Percentiles rank a stretch among this genome's conserved stretches.
These are phyloP conservation scores for Botryotinia narcissicola DNA, from an alignment of 2,329 filamentous ascomycete species.

Conservation along the genomic window DNA sequence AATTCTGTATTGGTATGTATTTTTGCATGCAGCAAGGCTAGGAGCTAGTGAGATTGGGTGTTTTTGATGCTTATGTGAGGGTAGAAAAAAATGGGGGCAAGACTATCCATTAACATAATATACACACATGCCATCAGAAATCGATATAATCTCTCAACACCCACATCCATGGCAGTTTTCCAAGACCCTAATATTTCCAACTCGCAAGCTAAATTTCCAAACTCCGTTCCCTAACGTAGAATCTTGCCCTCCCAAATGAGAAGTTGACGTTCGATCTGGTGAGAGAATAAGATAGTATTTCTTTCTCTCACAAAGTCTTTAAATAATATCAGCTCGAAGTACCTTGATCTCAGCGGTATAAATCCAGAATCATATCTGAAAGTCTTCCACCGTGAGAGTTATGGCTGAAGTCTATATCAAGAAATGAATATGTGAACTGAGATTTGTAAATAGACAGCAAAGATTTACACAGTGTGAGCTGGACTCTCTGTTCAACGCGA, in stretches of 20 bases:
- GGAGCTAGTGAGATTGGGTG: neutral
- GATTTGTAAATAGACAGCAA: neutral
- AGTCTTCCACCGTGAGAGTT: neutral
- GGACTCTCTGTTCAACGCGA: neutral
- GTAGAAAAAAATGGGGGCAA: neutral
- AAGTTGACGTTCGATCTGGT: too few relatives aligned
- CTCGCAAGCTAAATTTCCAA: too few relatives aligned
- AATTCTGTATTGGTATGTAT: neutral
- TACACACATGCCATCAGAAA: neutral
- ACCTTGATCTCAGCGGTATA: neutral
- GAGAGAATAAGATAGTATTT: neutral
- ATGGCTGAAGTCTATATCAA: neutral
- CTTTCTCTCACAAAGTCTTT: neutral
- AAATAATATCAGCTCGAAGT: neutral
- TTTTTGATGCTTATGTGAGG: neutral
- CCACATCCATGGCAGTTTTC: neutral
- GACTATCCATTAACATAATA: too few relatives aligned
- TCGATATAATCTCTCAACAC: neutral
- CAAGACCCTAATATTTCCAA: neutral
- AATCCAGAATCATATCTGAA: neutral
- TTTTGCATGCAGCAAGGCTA: neutral
- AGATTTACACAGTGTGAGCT: neutral
- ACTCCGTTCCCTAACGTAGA: rapidly evolving
- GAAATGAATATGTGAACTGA: neutral
- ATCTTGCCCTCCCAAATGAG: neutral